Evolutionary conservation across 192 early-diverging fungal genomes (phyloP).

Genomic region (Funneliformis geosporum): DNA sequence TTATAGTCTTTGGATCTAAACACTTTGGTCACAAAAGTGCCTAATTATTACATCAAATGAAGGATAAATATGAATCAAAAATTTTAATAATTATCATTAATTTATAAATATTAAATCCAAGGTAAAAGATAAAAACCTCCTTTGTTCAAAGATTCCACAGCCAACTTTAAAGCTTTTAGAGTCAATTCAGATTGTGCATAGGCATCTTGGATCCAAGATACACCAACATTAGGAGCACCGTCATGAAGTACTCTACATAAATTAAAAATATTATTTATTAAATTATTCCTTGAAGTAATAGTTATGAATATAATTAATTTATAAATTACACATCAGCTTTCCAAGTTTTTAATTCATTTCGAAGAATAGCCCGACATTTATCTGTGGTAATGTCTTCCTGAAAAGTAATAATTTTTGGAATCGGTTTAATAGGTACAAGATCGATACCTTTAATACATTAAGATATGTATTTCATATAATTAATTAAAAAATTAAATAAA

Average conservation of each 20-base stretch:
- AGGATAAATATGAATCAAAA: not conserved
- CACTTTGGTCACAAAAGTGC: constrained; percentile 95
- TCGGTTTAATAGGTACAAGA: constrained; percentile 93
- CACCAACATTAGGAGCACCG: constrained; percentile 98
- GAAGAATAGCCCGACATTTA: constrained; percentile 84
- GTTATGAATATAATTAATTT: too few species aligned
- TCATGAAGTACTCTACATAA: constrained; percentile 85
- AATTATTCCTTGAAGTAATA: not conserved
- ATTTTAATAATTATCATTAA: not conserved
- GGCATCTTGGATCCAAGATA: constrained; percentile 95
- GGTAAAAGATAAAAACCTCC: constrained; percentile 58
- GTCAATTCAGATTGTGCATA: constrained; percentile 94
- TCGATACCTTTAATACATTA: constrained; percentile 65
- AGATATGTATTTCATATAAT: too few species aligned
- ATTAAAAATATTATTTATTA: not conserved
- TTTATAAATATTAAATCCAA: not conserved
- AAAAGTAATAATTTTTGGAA: constrained; percentile 93
- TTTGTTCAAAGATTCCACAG: constrained; percentile 86
- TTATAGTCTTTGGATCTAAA: constrained; percentile 99
- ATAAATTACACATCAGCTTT: constrained; percentile 89
- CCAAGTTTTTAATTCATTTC: constrained; percentile 94
- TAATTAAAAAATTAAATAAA: too few species aligned
- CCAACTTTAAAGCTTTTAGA: constrained; percentile 89
- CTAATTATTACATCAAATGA: constrained; percentile 9
- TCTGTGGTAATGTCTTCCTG: constrained; percentile 96